Conservation (phyloP, 2,329 filamentous ascomycete genomes). For the Trichoderma brevicompactum region DNA sequence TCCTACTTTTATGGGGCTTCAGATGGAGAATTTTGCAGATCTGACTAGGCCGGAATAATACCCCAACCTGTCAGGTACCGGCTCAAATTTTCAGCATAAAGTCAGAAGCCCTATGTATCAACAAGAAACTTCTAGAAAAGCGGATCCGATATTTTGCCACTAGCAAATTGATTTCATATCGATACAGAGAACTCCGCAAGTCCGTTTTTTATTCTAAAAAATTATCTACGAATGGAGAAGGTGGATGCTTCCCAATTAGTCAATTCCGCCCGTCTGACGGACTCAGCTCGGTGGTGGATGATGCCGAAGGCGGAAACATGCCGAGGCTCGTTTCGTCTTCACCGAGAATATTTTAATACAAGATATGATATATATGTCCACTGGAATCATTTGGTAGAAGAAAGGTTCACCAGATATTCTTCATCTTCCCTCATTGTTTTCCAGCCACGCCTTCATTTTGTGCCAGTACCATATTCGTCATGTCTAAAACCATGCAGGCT, state of each 20-base stretch:
- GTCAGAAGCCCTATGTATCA: no score
- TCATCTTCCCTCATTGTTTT: not conserved
- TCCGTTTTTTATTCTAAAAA: not conserved
- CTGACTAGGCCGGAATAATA: no score
- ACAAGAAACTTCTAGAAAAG: not conserved
- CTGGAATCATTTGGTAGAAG: no score
- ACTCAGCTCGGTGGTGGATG: not conserved
- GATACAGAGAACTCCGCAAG: not conserved
- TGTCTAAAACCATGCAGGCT: constrained; percentile 37
- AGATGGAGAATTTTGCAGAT: no score
- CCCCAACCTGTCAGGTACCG: no score
- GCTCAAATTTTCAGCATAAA: no score
- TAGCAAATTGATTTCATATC: not conserved
- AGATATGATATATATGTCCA: no score
- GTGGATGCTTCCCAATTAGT: constrained; percentile 18
- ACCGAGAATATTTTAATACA: no score
- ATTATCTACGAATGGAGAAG: not conserved
- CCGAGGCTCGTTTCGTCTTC: no score
- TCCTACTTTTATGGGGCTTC: no score
- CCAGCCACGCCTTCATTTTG: no score
- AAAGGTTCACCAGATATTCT: not conserved
- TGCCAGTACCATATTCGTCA: not conserved
- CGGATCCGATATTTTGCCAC: not conserved
- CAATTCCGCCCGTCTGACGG: not conserved
- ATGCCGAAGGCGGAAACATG: constrained; percentile 1